Evolutionary conservation across 164 flowering plant genomes (phyloP).

Genomic region (Paratinospora sagittata): DNA sequence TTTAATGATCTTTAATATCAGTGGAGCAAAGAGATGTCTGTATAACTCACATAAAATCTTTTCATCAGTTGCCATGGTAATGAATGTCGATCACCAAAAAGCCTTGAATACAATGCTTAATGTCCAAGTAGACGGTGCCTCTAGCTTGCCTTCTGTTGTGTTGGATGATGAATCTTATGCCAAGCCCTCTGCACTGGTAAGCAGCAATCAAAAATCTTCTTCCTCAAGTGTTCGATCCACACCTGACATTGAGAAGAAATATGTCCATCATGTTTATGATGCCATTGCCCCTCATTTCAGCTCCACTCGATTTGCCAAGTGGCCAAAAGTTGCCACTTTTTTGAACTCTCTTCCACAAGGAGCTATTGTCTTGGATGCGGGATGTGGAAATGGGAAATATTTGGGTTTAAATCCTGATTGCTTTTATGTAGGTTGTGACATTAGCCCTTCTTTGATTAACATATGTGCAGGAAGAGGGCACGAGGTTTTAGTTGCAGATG

Average conservation of each 20-base stretch:
- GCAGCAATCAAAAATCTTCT: constrained; percentile 13
- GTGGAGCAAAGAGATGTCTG: constrained; percentile 15
- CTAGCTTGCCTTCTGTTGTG: constrained; percentile 19
- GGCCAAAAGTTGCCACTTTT: constrained; percentile 90
- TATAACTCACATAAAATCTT: neutral
- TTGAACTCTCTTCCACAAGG: constrained; percentile 56
- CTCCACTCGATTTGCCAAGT: constrained; percentile 88
- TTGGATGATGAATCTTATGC: constrained; percentile 21
- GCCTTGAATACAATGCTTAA: constrained; percentile 30
- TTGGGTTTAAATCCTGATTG: constrained; percentile 69
- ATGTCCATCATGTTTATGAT: constrained; percentile 91
- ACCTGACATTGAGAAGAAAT: constrained; percentile 91
- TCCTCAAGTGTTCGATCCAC: constrained; percentile 44
- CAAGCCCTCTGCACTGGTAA: constrained; percentile 13
- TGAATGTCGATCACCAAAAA: constrained; percentile 12
- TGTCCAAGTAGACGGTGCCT: constrained; percentile 21
- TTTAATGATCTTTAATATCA: constrained; percentile 20
- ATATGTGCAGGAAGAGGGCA: constrained; percentile 78
- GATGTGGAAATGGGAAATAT: constrained; percentile 97
- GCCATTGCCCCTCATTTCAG: constrained; percentile 99
- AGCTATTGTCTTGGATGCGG: constrained; percentile 79
- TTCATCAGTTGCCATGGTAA: neutral
- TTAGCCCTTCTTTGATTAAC: constrained; percentile 65
- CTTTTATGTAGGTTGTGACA: constrained; percentile 84
- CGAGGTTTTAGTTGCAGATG: constrained; percentile 92